Base-by-base conservation (phyloP, 2,329 filamentous ascomycete species). In the Penicillium sp. region DNA sequence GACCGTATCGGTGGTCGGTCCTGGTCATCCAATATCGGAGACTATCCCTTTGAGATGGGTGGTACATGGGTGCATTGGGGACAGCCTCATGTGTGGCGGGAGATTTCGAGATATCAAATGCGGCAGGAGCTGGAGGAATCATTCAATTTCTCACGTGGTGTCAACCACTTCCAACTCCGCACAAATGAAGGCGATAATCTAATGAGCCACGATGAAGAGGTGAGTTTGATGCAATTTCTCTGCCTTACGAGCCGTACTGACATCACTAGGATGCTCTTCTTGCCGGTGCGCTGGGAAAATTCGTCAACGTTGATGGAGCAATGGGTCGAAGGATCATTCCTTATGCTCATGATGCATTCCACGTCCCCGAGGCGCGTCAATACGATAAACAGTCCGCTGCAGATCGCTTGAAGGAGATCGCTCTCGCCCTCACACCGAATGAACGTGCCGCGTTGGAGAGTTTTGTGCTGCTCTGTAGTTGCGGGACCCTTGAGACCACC, bases 11-110 rank as follows among this genome's bases (percentile, higher is more conserved):
- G 79, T 14, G 79, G 79, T 1, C 73, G 79, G 0, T 77, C 78
- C 2, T 81, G 76, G 75, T 75, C 75, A 0, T 73, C 76, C 14
- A 73, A 78, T 31, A 76, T 79, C 7, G 70, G 67, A 0, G 77
- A 75, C 0, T 76, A 79, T 13, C 71, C 72, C 0, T 79, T 73
- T 46, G 79, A 81, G 47, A 76, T 82, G 73, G 79, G 79, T 0
- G 80, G 80, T 0, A 80, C 78, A 0, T 82, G 78, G 78, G 71
- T 81, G 0, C 75, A 75, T 49, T 79, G 77, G 77, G 67, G 68
- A 2, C 76, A 79, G 46, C 66, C 77, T 0, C 73, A 77, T 31
- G 64, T 78, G 2, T 79, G 73, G 71, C 67, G 76, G 3, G 79
- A 81, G 49, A 75, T 81, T 3, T 67, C 71, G 0, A 62, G 78